Evolutionary conservation across 78 protist species (phyloP).

Genomic region (Chrysochromulina tobinii): DNA sequence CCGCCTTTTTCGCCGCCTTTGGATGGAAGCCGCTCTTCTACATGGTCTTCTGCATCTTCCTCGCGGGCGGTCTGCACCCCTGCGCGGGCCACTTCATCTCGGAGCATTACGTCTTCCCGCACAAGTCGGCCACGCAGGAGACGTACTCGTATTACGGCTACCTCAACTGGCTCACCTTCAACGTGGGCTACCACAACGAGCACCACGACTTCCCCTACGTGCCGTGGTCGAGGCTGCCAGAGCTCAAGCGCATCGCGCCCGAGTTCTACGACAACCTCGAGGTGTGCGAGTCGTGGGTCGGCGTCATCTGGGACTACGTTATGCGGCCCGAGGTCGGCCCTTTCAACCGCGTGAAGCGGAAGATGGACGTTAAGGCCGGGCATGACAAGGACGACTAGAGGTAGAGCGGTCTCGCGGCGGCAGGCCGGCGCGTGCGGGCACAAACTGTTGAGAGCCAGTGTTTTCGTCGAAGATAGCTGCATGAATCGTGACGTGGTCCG

Average conservation of each 20-base stretch:
- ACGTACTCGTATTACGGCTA: slow-evolving; percentile 90
- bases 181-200: slow-evolving; percentile 93
- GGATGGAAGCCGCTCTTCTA: slow-evolving; percentile 64
- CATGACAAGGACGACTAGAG: neutral
- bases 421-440: too few species aligned
- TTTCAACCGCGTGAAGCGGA: slow-evolving; percentile 40
- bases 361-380: neutral
- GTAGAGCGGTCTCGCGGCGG: too few species aligned
- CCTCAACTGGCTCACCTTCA: slow-evolving; percentile 69
- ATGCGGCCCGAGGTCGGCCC: slow-evolving; percentile 19
- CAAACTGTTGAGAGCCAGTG: too few species aligned
- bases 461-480: too few species aligned
- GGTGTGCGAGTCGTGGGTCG: neutral
- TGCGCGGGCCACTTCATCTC: slow-evolving; percentile 86
- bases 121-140: slow-evolving; percentile 56
- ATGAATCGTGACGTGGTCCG: too few species aligned
- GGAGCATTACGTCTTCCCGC: slow-evolving; percentile 67
- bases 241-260: slow-evolving; percentile 49
- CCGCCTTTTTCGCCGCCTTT: neutral
- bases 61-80: slow-evolving; percentile 81
- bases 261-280: slow-evolving; percentile 60
- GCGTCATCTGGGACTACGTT: slow-evolving; percentile 35
- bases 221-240: slow-evolving; percentile 51
- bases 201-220: slow-evolving; percentile 92
- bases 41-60: slow-evolving; percentile 44